Evolutionary conservation across 2,329 filamentous ascomycete species (phyloP).

Genomic region (Thermoascus crustaceus): DNA sequence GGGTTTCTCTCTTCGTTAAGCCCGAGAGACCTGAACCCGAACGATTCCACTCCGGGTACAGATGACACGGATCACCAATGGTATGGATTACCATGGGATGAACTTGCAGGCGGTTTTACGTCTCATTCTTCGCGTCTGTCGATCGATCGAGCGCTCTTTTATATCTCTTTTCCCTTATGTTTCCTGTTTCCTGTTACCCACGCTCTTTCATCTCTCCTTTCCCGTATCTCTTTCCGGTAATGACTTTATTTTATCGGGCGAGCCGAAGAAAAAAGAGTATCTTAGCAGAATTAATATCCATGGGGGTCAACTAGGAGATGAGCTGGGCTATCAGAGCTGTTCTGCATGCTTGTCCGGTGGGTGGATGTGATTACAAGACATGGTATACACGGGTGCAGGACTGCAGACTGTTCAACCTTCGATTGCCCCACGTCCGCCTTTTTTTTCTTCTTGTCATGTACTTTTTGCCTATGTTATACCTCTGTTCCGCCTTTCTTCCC

Average conservation of each 20-base stretch:
- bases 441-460: constrained; percentile 33
- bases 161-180: constrained; percentile 11
- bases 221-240: constrained; percentile 24
- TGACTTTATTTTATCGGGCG: constrained; percentile 22
- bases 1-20: constrained; percentile 96
- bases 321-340: constrained; percentile 15
- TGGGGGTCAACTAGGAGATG: constrained; percentile 18
- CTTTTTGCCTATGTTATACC: constrained; percentile 31
- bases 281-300: constrained; percentile 15
- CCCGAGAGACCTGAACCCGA: constrained; percentile 3
- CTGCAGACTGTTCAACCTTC: constrained; percentile 13
- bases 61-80: constrained; percentile 9
- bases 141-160: constrained; percentile 10
- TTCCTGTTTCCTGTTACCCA: constrained; percentile 16
- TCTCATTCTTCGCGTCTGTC: constrained; percentile 7
- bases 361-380: constrained; percentile 17
- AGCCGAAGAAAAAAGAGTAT: constrained; percentile 18
- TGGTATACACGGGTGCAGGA: constrained; percentile 12
- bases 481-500: constrained; percentile 17
- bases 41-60: constrained; percentile 6
- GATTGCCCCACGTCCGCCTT: constrained; percentile 18
- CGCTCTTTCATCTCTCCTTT: constrained; percentile 22
- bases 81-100: constrained; percentile 7
- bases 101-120: constrained; percentile 7
- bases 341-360: constrained; percentile 13